These are phyloP conservation scores for Dactylellina haptotyla DNA, from an alignment of 2,329 filamentous ascomycete species.

Conservation along the genomic window DNA sequence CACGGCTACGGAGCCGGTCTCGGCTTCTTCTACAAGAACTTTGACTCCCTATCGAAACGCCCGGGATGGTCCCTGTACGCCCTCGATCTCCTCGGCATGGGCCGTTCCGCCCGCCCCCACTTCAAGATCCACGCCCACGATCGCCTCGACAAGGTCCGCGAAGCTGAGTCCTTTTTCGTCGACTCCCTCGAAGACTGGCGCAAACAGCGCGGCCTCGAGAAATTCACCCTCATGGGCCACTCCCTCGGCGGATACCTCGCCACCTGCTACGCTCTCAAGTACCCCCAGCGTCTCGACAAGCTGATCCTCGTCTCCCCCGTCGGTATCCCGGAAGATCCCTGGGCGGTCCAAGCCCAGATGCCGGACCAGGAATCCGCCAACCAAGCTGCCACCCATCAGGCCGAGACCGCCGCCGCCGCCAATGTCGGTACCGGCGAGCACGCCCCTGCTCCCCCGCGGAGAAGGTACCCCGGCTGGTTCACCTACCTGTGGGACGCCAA, in stretches of 20 bases:
- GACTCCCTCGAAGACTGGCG: slow-evolving; percentile 98
- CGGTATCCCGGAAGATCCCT: slow-evolving; percentile 92
- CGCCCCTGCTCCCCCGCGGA: slow-evolving; percentile 63
- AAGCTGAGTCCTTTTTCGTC: slow-evolving; percentile 95
- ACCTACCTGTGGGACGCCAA: slow-evolving; percentile 97
- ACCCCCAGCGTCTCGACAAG: slow-evolving; percentile 93
- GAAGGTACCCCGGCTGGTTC: slow-evolving; percentile 82
- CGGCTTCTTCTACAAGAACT: slow-evolving; percentile 99
- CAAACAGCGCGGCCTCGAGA: slow-evolving; percentile 84
- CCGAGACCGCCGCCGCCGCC: slow-evolving; percentile 56
- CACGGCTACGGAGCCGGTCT: slow-evolving; percentile 96
- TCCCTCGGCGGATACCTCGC: slow-evolving; percentile 95
- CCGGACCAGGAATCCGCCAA: slow-evolving; percentile 70
- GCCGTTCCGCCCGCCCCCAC: slow-evolving; percentile 81
- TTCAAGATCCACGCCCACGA: slow-evolving; percentile 89
- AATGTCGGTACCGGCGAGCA: slow-evolving; percentile 59
- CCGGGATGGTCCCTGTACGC: slow-evolving; percentile 90
- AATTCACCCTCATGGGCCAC: slow-evolving; percentile 92
- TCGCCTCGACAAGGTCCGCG: slow-evolving; percentile 79
- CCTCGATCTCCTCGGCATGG: slow-evolving; percentile 95
- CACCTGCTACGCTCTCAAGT: slow-evolving; percentile 94
- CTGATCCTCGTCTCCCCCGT: slow-evolving; percentile 94
- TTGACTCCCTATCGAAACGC: slow-evolving; percentile 82
- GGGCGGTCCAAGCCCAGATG: slow-evolving; percentile 81
- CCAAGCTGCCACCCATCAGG: slow-evolving; percentile 37